phyloP scores from a whole-genome alignment of 345 rosid species.

The Murraya paniculata region DNA sequence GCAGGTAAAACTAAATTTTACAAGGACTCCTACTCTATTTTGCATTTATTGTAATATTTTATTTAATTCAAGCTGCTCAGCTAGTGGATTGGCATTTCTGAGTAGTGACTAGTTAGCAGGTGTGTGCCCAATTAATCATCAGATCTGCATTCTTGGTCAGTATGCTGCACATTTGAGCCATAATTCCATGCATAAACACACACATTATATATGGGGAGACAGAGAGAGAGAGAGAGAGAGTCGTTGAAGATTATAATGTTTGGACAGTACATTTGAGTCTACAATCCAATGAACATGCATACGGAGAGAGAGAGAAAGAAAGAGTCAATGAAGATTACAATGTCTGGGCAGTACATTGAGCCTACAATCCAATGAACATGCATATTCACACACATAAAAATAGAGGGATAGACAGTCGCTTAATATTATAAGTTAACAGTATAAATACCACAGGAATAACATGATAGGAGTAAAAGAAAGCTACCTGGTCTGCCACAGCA shows the following conservation, averaged over 20 bases:
- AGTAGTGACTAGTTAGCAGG: background rate
- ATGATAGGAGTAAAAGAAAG: slow-evolving; percentile 12
- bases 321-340: background rate
- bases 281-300: no score
- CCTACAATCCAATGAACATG: background rate
- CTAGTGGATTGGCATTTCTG: background rate
- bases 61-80: background rate
- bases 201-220: background rate
- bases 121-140: background rate
- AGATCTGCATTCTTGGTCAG: background rate
- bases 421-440: background rate
- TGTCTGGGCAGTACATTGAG: background rate
- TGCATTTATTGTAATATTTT: background rate
- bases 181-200: background rate
- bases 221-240: no score
- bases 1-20: background rate
- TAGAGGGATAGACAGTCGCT: background rate
- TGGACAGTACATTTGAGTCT: background rate
- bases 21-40: background rate
- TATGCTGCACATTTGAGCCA: background rate
- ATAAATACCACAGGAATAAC: background rate
- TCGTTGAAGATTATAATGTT: background rate
- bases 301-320: no score
- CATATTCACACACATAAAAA: background rate
- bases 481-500: slow-evolving; percentile 94